phyloP scores from a whole-genome alignment of 257 asterid genomes.

The Nicotiana tomentosiformis region DNA sequence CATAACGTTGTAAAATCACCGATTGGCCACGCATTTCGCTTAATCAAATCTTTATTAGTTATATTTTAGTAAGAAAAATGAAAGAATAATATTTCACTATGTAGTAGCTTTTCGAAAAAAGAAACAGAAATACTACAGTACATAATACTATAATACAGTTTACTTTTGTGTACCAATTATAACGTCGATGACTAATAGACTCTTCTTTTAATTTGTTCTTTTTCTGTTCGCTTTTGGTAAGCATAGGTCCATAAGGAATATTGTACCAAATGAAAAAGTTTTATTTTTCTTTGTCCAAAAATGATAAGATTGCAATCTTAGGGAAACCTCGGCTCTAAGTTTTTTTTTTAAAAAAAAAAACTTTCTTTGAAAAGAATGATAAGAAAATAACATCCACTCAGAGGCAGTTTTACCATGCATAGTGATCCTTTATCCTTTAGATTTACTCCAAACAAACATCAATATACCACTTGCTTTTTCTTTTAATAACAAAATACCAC shows the following conservation, averaged over 20 bases:
- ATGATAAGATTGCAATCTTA: neutral
- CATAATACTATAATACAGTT: neutral
- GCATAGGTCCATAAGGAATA: slow-evolving; percentile 3
- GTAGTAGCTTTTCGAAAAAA: neutral
- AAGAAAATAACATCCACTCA: neutral
- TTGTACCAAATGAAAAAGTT: neutral
- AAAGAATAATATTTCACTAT: neutral
- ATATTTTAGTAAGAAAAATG: neutral
- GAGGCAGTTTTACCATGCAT: neutral
- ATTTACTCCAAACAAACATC: too few relatives aligned
- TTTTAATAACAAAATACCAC: too few relatives aligned
- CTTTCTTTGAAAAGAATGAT: neutral
- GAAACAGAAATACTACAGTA: neutral
- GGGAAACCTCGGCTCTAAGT: neutral
- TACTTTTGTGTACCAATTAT: neutral
- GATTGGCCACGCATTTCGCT: neutral
- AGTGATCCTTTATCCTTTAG: too few relatives aligned
- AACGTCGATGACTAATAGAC: slow-evolving; percentile 7
- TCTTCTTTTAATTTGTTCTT: slow-evolving; percentile 7
- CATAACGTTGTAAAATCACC: too few relatives aligned
- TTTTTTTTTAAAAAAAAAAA: neutral
- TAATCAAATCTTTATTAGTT: neutral
- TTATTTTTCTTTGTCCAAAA: too few relatives aligned
- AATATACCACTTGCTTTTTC: too few relatives aligned
- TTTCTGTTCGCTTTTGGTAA: neutral